phyloP scores from a whole-genome alignment of 2,329 filamentous ascomycete genomes.

The Zasmidium angulare region DNA sequence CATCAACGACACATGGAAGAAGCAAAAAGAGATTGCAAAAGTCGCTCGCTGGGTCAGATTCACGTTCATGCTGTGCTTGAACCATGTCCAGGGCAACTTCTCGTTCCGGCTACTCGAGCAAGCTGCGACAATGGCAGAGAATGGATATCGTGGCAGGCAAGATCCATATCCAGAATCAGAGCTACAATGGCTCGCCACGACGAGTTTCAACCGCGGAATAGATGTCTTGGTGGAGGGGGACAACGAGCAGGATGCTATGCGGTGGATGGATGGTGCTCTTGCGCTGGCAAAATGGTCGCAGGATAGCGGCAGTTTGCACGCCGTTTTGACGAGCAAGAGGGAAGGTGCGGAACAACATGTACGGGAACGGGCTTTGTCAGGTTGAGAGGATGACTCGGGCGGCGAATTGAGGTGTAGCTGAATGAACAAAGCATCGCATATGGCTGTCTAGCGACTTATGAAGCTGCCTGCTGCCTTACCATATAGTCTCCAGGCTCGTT shows the following conservation, averaged over 20 bases:
- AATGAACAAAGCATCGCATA: not conserved
- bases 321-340: slow-evolving; percentile 39
- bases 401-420: not conserved
- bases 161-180: slow-evolving; percentile 63
- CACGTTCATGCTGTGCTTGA: slow-evolving; percentile 68
- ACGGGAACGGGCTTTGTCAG: not conserved
- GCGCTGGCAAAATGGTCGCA: slow-evolving; percentile 59
- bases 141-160: slow-evolving; percentile 20
- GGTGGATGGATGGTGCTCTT: slow-evolving; percentile 65
- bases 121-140: slow-evolving; percentile 54
- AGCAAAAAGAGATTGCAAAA: slow-evolving; percentile 55
- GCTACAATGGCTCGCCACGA: slow-evolving; percentile 72
- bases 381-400: not conserved
- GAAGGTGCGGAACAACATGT: slow-evolving; percentile 20
- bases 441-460: no score
- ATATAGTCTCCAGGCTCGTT: no score
- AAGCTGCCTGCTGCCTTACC: no score
- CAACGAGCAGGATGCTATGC: slow-evolving; percentile 52
- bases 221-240: slow-evolving; percentile 62
- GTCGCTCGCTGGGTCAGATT: slow-evolving; percentile 77
- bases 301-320: slow-evolving; percentile 48
- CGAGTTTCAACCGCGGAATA: slow-evolving; percentile 68
- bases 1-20: slow-evolving; percentile 64
- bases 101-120: slow-evolving; percentile 59
- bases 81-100: slow-evolving; percentile 40